phyloP scores from a whole-genome alignment of 1,139 yeast genomes.

The Pichia terricola region DNA sequence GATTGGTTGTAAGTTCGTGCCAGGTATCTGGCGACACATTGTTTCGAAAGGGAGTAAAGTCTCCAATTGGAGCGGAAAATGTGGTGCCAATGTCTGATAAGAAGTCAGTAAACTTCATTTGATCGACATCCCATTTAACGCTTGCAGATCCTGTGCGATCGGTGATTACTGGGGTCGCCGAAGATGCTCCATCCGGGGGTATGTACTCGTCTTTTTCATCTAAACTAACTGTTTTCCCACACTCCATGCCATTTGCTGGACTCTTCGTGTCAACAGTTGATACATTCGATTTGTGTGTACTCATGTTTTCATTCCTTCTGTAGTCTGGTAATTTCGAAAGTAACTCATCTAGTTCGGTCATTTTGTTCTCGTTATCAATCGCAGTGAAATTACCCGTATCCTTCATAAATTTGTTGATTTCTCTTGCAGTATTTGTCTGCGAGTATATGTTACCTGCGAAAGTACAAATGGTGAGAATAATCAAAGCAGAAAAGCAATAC shows the following conservation, averaged over 20 bases:
- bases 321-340: slow-evolving; percentile 6
- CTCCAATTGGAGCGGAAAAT: slow-evolving; percentile 4
- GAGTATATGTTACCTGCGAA: slow-evolving; percentile 26
- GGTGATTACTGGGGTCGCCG: too few species aligned
- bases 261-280: too few species aligned
- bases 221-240: too few species aligned
- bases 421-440: slow-evolving; percentile 29
- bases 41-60: slow-evolving; percentile 9
- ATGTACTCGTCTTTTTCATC: too few species aligned
- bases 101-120: not conserved
- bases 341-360: slow-evolving; percentile 22
- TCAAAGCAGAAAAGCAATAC: slow-evolving; percentile 33
- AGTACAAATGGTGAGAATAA: slow-evolving; percentile 31
- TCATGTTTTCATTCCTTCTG: too few species aligned
- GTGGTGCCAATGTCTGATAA: slow-evolving; percentile 1
- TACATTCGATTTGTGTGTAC: too few species aligned
- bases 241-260: not conserved
- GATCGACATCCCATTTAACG: too few species aligned
- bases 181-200: too few species aligned
- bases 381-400: slow-evolving; percentile 37
- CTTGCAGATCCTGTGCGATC: too few species aligned
- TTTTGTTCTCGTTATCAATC: slow-evolving; percentile 24
- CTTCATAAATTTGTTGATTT: slow-evolving; percentile 31
- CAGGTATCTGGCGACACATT: slow-evolving; percentile 11
- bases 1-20: slow-evolving; percentile 8